Conservation (phyloP, 2,329 filamentous ascomycete species). For the Fusarium sp. region DNA sequence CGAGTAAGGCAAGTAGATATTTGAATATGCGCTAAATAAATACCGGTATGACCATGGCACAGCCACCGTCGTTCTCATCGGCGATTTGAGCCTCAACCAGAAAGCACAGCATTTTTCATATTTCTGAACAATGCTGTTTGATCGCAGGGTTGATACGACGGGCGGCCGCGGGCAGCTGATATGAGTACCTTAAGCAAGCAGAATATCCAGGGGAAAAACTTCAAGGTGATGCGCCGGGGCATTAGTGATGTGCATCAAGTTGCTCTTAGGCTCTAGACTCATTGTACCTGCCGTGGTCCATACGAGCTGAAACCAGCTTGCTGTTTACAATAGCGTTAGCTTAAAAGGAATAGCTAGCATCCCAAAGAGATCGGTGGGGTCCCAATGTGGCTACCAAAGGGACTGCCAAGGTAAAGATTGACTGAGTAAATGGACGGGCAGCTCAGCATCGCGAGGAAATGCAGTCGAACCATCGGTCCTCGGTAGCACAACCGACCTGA, state of each 20-base stretch:
- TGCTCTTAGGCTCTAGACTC: neutral
- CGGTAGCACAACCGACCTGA: conserved; percentile 30
- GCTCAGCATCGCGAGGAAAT: neutral
- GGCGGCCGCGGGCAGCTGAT: neutral
- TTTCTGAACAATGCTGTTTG: conserved; percentile 12
- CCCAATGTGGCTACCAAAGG: conserved; percentile 2
- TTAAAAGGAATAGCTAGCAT: neutral
- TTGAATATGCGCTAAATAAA: conserved; percentile 13
- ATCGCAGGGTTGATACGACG: neutral
- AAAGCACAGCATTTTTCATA: conserved; percentile 1
- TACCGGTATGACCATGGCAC: neutral
- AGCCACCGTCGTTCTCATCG: conserved; percentile 7
- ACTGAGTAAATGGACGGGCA: neutral
- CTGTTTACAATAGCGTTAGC: neutral
- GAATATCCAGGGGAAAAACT: neutral
- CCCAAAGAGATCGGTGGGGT: neutral
- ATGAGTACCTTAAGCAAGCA: neutral
- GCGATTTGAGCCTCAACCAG: conserved; percentile 38
- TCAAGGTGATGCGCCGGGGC: neutral
- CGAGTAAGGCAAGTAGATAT: neutral
- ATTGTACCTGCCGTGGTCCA: neutral
- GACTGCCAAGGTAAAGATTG: neutral
- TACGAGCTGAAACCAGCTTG: neutral
- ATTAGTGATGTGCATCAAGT: neutral
- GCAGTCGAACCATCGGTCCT: conserved; percentile 6